Evolutionary conservation across 2,329 filamentous ascomycete genomes (phyloP).

Genomic region (Sarocladiaceae sp.): DNA sequence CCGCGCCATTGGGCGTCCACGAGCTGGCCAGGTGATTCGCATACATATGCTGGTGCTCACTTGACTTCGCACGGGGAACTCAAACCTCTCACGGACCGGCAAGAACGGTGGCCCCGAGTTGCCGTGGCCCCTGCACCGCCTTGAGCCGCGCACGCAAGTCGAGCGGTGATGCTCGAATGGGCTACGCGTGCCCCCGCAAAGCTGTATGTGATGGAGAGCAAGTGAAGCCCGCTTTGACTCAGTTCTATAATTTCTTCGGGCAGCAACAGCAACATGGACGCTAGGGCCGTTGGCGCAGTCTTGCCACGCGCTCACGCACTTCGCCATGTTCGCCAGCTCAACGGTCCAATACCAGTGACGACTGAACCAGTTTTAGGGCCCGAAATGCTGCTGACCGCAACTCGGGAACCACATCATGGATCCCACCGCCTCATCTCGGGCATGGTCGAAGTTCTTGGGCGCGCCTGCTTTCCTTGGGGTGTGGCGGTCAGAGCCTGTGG

Average conservation of each 20-base stretch:
- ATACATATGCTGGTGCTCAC: slow-evolving; percentile 24
- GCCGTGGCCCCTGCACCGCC: too few relatives aligned
- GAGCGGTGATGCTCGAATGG: too few relatives aligned
- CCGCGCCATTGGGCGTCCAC: slow-evolving; percentile 3
- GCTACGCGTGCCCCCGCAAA: neutral
- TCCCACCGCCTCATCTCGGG: slow-evolving; percentile 4
- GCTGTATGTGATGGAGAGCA: slow-evolving; percentile 1
- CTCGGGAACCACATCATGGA: slow-evolving; percentile 5
- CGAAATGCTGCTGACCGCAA: slow-evolving; percentile 6
- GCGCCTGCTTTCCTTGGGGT: neutral
- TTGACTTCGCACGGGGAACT: slow-evolving; percentile 14
- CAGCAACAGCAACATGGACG: slow-evolving; percentile 22
- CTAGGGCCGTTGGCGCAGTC: slow-evolving; percentile 4
- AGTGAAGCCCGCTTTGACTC: slow-evolving; percentile 7
- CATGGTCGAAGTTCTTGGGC: neutral
- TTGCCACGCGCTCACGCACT: slow-evolving; percentile 1
- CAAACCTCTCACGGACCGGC: too few relatives aligned
- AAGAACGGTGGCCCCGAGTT: too few relatives aligned
- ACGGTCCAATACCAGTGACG: slow-evolving; percentile 3
- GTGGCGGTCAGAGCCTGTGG: slow-evolving; percentile 9
- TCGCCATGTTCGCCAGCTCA: neutral
- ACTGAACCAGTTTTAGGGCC: neutral
- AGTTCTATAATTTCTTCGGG: slow-evolving; percentile 27
- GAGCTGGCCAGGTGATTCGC: slow-evolving; percentile 13
- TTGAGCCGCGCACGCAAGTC: too few relatives aligned